Evolutionary conservation across 169 alveolate genomes (phyloP).

Genomic region (Eimeria necatrix): DNA sequence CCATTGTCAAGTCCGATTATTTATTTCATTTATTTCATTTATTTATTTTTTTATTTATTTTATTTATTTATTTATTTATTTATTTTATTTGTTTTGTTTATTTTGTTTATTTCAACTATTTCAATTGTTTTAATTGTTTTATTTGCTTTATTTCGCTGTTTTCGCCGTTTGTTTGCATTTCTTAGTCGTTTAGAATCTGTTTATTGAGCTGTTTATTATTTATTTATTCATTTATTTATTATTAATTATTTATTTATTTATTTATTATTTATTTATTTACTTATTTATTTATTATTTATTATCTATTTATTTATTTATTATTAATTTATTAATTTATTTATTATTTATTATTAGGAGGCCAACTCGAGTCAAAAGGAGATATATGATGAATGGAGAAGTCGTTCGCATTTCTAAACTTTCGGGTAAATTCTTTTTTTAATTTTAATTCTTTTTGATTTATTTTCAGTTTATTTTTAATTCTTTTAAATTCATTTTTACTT

Average conservation of each 20-base stretch:
- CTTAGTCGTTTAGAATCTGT: too few relatives aligned
- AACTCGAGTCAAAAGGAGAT: conserved; percentile 91
- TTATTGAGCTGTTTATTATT: too few relatives aligned
- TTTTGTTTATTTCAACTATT: too few relatives aligned
- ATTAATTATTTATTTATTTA: neutral
- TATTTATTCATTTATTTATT: neutral
- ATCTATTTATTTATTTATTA: neutral
- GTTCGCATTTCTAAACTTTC: conserved; percentile 93
- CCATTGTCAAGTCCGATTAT: conserved; percentile 92
- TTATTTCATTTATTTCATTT: too few relatives aligned
- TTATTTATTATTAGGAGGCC: conserved; percentile 87
- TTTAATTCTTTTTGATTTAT: neutral
- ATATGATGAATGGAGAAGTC: conserved; percentile 92
- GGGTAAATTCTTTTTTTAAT: conserved; percentile 79
- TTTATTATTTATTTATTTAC: neutral
- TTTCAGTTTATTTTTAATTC: neutral
- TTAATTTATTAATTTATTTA: neutral
- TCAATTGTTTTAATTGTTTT: too few relatives aligned
- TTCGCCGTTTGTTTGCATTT: too few relatives aligned
- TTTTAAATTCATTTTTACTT: neutral
- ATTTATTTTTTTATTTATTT: too few relatives aligned
- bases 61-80: too few relatives aligned
- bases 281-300: neutral
- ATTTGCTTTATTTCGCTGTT: neutral
- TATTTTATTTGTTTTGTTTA: too few relatives aligned